Percentiles rank a stretch among this genome's conserved stretches.
Evolutionary conservation across 208 protist species (phyloP).

Genomic region (Acanthamoeba comandoni): DNA sequence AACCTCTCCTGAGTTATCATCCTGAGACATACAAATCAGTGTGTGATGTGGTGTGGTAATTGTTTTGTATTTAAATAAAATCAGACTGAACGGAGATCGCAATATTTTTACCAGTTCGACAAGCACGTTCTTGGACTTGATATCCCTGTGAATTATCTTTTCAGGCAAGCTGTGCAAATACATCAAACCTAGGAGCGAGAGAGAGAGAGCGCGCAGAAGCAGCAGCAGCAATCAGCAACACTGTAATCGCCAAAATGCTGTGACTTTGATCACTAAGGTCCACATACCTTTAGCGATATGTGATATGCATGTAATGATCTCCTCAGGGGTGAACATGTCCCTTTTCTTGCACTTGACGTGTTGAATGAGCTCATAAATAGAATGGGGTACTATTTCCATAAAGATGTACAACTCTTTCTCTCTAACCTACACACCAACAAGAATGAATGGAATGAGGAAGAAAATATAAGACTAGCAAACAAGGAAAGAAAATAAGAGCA

Average conservation of each 20-base stretch:
- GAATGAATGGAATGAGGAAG: too few species aligned
- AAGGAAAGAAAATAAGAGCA: too few species aligned
- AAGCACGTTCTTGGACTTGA: conserved; percentile 57
- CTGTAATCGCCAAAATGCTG: too few species aligned
- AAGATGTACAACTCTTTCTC: conserved; percentile 32
- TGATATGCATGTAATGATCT: conserved; percentile 41
- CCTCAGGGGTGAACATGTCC: conserved; percentile 2
- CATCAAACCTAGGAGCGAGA: conserved; percentile 1
- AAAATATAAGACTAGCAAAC: too few species aligned
- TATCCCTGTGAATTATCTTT: conserved; percentile 41
- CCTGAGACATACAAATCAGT: too few species aligned
- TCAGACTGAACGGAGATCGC: too few species aligned
- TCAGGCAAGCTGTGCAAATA: conserved; percentile 32
- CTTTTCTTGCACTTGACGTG: neutral
- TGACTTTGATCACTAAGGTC: neutral
- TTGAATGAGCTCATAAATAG: conserved; percentile 38
- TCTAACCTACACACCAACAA: too few species aligned
- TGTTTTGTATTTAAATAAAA: too few species aligned
- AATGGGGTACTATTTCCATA: conserved; percentile 45
- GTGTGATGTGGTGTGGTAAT: too few species aligned
- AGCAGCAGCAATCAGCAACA: too few species aligned
- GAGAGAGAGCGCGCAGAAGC: neutral
- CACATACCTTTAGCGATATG: conserved; percentile 40
- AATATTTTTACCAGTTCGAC: conserved; percentile 25
- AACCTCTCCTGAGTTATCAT: neutral